Conservation (phyloP, 768 basidiomycete species). For the Mycena vulgaris region DNA sequence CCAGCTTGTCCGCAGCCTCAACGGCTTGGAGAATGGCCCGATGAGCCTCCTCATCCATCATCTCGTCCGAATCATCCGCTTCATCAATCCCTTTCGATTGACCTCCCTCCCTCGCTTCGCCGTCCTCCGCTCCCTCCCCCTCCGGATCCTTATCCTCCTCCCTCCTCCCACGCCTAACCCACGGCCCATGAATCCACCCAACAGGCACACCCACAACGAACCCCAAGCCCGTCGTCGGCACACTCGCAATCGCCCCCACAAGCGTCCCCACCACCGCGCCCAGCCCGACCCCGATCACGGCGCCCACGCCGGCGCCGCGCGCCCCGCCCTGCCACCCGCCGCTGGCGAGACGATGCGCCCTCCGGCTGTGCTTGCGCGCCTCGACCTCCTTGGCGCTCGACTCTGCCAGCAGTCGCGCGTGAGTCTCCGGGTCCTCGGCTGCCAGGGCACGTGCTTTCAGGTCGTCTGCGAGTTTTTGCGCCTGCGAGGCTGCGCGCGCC, state of each 20-base stretch:
- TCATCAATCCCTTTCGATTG: constrained; percentile 8
- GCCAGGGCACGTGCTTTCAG: constrained; percentile 20
- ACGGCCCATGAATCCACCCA: constrained; percentile 32
- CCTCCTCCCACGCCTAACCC: constrained; percentile 11
- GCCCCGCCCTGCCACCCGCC: constrained; percentile 25
- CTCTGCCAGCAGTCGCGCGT: constrained; percentile 17
- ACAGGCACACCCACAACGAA: constrained; percentile 26
- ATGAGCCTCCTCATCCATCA: constrained; percentile 21
- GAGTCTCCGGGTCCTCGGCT: constrained; percentile 21
- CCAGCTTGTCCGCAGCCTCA: constrained; percentile 25
- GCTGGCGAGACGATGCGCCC: constrained; percentile 27
- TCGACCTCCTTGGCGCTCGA: constrained; percentile 22
- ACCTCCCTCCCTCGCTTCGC: constrained; percentile 12
- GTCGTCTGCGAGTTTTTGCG: constrained; percentile 26
- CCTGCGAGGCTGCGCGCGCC: constrained; percentile 25
- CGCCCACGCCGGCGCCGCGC: constrained; percentile 13
- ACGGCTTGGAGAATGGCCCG: constrained; percentile 27
- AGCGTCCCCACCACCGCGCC: constrained; percentile 26
- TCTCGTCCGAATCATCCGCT: constrained; percentile 20
- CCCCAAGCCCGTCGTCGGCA: constrained; percentile 24
- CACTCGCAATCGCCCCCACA: constrained; percentile 27
- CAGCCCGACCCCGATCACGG: constrained; percentile 17
- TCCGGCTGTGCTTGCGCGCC: constrained; percentile 26
- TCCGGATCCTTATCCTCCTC: constrained; percentile 2
- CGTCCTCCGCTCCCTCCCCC: constrained; percentile 13